Conservation (phyloP, 169 alveolate species). For the Eimeria praecox region DNA sequence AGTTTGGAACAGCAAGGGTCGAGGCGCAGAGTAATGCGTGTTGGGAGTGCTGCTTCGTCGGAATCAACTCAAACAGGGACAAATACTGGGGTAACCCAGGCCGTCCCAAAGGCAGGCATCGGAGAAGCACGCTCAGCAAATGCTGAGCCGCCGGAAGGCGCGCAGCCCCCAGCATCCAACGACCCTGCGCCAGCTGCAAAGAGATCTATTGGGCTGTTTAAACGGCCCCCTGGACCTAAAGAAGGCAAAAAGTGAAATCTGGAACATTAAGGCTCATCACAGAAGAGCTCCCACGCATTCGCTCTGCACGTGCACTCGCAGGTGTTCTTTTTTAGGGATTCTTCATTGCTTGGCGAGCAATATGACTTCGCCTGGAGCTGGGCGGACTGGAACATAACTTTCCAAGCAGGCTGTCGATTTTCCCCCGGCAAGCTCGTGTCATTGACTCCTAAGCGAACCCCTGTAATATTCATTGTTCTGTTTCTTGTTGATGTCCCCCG, state of each 20-base stretch:
- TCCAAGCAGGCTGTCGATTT: neutral
- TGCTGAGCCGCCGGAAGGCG: neutral
- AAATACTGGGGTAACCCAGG: neutral
- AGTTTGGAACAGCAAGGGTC: neutral
- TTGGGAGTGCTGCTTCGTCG: conserved; percentile 9
- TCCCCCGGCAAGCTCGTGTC: neutral
- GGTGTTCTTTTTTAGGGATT: neutral
- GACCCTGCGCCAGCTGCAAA: neutral
- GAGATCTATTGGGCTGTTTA: conserved; percentile 53
- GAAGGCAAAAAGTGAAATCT: conserved; percentile 8
- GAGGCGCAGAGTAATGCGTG: conserved; percentile 55
- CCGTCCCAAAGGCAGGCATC: conserved; percentile 50
- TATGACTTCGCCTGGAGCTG: neutral
- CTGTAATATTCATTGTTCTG: neutral
- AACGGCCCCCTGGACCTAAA: conserved; percentile 40
- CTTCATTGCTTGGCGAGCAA: neutral
- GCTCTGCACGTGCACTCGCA: neutral
- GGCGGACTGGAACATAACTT: neutral
- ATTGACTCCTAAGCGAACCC: neutral
- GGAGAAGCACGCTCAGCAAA: neutral
- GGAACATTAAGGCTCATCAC: neutral
- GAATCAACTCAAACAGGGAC: conserved; percentile 30
- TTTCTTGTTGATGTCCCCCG: neutral
- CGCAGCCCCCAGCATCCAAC: neutral
- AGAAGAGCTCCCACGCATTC: neutral